A percentile compares a stretch with the other conserved stretches of the same genome.
Evolutionary conservation across 2,329 filamentous ascomycete species (phyloP).

Genomic region (Apiospora marii): DNA sequence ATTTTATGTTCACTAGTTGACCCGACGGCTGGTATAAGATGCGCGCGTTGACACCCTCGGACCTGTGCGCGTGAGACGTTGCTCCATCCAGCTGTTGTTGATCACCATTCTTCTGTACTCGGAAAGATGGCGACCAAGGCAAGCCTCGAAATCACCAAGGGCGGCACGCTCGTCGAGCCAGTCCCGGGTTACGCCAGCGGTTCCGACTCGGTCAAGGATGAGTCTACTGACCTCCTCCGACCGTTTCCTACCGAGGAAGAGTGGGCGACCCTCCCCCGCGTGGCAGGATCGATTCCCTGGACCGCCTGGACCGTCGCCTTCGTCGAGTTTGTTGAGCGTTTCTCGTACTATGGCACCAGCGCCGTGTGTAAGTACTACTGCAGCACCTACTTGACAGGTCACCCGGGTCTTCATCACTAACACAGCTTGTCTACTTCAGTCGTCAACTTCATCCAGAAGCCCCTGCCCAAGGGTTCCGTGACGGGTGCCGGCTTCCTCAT

Average conservation of each 20-base stretch:
- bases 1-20: neutral
- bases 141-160: constrained; percentile 24
- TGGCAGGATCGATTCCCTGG: constrained; percentile 21
- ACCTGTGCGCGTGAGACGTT: neutral
- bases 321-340: constrained; percentile 24
- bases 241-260: constrained; percentile 22
- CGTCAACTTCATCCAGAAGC: constrained; percentile 59
- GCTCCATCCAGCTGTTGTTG: neutral
- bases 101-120: neutral
- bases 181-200: neutral
- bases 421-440: neutral
- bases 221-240: constrained; percentile 2
- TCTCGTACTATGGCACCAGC: constrained; percentile 25
- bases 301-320: constrained; percentile 25
- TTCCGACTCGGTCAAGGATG: neutral
- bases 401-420: neutral
- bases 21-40: neutral
- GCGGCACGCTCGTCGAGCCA: constrained; percentile 22
- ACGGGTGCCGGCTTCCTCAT: constrained; percentile 48
- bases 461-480: constrained; percentile 51
- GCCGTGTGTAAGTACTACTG: constrained; percentile 19
- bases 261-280: constrained; percentile 22
- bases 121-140: constrained; percentile 19
- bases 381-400: neutral
- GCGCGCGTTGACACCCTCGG: neutral